Base-by-base conservation (phyloP, 2,329 filamentous ascomycete genomes). In the Arthroderma uncinatum region DNA sequence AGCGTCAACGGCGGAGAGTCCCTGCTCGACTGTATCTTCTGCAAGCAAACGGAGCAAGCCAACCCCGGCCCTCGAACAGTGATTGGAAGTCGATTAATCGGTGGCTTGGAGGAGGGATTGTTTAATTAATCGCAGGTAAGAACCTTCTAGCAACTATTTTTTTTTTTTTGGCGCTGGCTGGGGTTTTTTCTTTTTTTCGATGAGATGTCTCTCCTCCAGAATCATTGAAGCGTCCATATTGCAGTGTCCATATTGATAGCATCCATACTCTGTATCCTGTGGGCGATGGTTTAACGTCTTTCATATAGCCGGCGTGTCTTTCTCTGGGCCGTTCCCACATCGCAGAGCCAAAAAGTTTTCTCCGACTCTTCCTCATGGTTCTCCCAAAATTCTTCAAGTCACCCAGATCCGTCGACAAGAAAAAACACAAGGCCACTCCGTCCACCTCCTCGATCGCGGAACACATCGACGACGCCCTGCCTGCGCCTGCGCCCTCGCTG, bases 351-450 rank as follows among this genome's bases (percentile, higher is more conserved):
- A 21, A 48, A 7, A 5, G 33, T 12, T 34, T 34, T 12, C 33
- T 34, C 33, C 12, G 33, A 34, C 48, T 53, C 40, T 44, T 55
- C 57, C 56, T 53, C 62, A 71, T 72, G 67, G 69, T 68, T 62
- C 67, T 71, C 65, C 65, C 64, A 65, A 70, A 48, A 48, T 48
- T 73, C 66, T 67, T 71, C 62, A 67, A 70, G 61, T 65, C 62
- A 54, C 58, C 63, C 19, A 61, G 58, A 60, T 60, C 62, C 33
- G 50, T 57, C 57, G 57, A 62, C 55, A 66, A 67, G 57, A 67
- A 67, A 47, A 63, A 62, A 57, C 60, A 62, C 57, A 65, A 63
- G 50, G 34, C 50, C 8, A 19, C 50, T 28, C 30, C 50, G 30
- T 53, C 50, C 30, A n/a, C 50, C 23, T 39, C 50, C 50, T 53